Evolutionary conservation across 1,284 basidiomycete genomes (phyloP), one percentile per base, ranked within the genome.

Genomic region (Hymenochaete sp.): DNA sequence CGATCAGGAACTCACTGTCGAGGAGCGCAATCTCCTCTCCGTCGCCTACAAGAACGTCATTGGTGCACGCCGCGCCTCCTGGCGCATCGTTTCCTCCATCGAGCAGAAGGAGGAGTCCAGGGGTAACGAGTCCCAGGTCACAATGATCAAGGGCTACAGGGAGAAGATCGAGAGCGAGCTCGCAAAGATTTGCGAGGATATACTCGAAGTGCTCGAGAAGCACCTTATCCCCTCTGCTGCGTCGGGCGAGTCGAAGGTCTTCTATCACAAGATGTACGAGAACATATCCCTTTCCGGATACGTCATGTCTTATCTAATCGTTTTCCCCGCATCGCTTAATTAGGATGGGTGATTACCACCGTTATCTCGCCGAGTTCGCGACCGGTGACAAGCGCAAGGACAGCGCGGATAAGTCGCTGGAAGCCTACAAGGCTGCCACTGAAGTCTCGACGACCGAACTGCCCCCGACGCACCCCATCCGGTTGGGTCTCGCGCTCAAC

Each of bases 31-130:
- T 69, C 82, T 98, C 49, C 82, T 98, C 50, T 98, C 93, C 22
- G 95, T 98, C 55, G 95, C 95, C 24, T 98, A 98, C 82, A 99
- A 99, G 90, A 99, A 98, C 71, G 93, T 98, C 55, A 98, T 98
- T 59, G 95, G 95, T 70, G 95, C 95, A 38, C 93, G 95, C 59
- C 93, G 95, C 67, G 95, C 95, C 39, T 97, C 93, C 42, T 98
- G 95, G 95, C 78, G 96, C 60, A 98, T 98, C 62, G 93, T 98
- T 53, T 97, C 93, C 57, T 97, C 93, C 53, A 98, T 98, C 62
- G 95, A 98, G 75, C 93, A 98, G 75, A 98, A 98, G 80, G 96
- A 98, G 78, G 95, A 98, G 76, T 92, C 89, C 54, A 97, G 98
- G 77, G 95, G 95, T 63, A 98, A 98, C 65, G 91, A 95, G 67